phyloP scores from a whole-genome alignment of 2,329 filamentous ascomycete species.

The Ascochyta clinopodiicola region DNA sequence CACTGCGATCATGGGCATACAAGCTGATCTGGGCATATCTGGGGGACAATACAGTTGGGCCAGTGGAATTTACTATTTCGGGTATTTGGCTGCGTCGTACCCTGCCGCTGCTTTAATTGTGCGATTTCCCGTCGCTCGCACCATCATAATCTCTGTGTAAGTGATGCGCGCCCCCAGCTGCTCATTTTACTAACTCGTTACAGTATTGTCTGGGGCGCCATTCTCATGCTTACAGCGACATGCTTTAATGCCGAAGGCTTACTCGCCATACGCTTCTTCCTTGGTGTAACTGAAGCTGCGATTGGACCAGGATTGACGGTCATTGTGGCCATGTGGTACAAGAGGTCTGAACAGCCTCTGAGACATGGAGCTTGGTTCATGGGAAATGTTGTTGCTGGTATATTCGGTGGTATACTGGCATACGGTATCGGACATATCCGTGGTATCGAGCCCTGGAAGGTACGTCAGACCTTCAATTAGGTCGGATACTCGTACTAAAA shows the following conservation, averaged over 20 bases:
- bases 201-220: constrained; percentile 48
- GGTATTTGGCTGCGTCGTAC: constrained; percentile 46
- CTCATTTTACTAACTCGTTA: constrained; percentile 22
- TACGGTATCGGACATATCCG: constrained; percentile 63
- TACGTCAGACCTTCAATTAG: constrained; percentile 24
- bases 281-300: constrained; percentile 58
- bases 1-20: constrained; percentile 32
- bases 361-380: constrained; percentile 51
- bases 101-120: constrained; percentile 58
- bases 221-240: constrained; percentile 52
- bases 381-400: constrained; percentile 61
- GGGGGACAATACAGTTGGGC: constrained; percentile 35
- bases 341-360: constrained; percentile 65
- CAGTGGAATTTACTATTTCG: constrained; percentile 32
- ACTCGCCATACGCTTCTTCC: constrained; percentile 56
- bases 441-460: constrained; percentile 33
- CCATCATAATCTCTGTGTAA: constrained; percentile 28
- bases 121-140: constrained; percentile 59
- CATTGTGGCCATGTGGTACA: constrained; percentile 71
- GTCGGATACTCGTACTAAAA: neutral
- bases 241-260: constrained; percentile 56
- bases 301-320: constrained; percentile 63
- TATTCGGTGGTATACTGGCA: constrained; percentile 62
- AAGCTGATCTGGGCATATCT: constrained; percentile 22
- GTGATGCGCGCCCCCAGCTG: constrained; percentile 6